These are phyloP conservation scores for Phytophthora rubi DNA, from an alignment of 352 stramenopile genomes.

Conservation along the genomic window DNA sequence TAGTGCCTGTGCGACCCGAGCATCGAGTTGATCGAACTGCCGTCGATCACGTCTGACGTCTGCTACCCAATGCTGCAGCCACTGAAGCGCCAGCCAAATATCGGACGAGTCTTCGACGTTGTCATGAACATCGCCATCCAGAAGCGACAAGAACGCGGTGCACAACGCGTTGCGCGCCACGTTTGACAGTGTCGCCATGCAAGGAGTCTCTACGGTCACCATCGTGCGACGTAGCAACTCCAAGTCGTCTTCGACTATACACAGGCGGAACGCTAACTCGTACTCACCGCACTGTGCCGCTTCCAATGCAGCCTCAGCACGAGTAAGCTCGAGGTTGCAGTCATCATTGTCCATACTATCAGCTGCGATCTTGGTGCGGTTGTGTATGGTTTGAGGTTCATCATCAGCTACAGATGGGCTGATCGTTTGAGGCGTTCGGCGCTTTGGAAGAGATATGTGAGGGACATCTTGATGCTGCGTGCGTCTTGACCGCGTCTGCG, in stretches of 20 bases:
- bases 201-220: slow-evolving; percentile 34
- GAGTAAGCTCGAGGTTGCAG: slow-evolving; percentile 30
- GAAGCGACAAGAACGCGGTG: slow-evolving; percentile 56
- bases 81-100: slow-evolving; percentile 55
- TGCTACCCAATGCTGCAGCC: slow-evolving; percentile 45
- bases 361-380: slow-evolving; percentile 12
- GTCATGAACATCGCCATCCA: slow-evolving; percentile 38
- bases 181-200: slow-evolving; percentile 42
- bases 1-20: slow-evolving; percentile 45
- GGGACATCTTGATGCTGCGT: slow-evolving; percentile 23
- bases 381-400: neutral
- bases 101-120: slow-evolving; percentile 17
- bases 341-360: slow-evolving; percentile 9
- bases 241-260: slow-evolving; percentile 61
- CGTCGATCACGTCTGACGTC: slow-evolving; percentile 9
- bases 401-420: neutral
- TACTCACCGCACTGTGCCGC: slow-evolving; percentile 47
- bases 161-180: slow-evolving; percentile 53
- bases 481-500: slow-evolving; percentile 10
- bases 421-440: neutral
- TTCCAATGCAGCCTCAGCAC: slow-evolving; percentile 46
- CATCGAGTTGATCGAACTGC: slow-evolving; percentile 44
- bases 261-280: slow-evolving; percentile 62
- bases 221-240: slow-evolving; percentile 50
- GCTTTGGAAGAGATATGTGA: slow-evolving; percentile 23